Evolutionary conservation across 495 filamentous ascomycete genomes (phyloP), one percentile per base, ranked within the genome.

Genomic region (Evernia prunastri): DNA sequence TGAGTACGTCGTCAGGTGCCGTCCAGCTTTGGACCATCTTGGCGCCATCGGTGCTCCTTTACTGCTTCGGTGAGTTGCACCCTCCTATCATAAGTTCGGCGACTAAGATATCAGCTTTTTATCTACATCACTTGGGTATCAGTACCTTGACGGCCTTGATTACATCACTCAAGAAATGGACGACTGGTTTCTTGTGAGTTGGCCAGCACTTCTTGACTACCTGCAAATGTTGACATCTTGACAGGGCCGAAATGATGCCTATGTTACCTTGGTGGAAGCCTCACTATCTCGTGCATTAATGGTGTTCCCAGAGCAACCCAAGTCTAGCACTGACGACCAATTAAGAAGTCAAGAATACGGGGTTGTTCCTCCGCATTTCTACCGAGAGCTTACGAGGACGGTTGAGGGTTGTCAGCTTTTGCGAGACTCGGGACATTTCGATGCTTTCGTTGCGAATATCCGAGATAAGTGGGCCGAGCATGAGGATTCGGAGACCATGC

Each of bases 101-200:
- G 11, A 20, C 51, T 54, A 33, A 54, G 7, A 3, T n/a, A 20
- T 33, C 17, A 54, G 51, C 51, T 98, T 98, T 72, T 73, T 98
- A 59, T 96, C 92, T 4, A 97, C 95, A 0, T 95, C 90, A 0
- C 89, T 97, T 39, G 94, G 94, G 8, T 98, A 98, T 67, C 92
- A 97, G 75, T 98, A 98, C 74, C 79, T 98, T 6, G 91, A 98
- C 73, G 94, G 91, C 11, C 81, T 98, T 23, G 94, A 98, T 74
- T 98, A 98, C 69, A 98, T 98, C 72, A 94, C 91, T 47, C 91
- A 94, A 68, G 95, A 97, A 72, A 98, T 98, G 94, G 94, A 98
- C 71, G 94, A 97, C 74, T 98, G 94, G 94, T 98, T 97, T 71
- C 83, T 90, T 42, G 51, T 54, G 51, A 54, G 51, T 54, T 13